phyloP scores from a whole-genome alignment of 2,329 filamentous ascomycete species.

The Exophiala dermatitidis region DNA sequence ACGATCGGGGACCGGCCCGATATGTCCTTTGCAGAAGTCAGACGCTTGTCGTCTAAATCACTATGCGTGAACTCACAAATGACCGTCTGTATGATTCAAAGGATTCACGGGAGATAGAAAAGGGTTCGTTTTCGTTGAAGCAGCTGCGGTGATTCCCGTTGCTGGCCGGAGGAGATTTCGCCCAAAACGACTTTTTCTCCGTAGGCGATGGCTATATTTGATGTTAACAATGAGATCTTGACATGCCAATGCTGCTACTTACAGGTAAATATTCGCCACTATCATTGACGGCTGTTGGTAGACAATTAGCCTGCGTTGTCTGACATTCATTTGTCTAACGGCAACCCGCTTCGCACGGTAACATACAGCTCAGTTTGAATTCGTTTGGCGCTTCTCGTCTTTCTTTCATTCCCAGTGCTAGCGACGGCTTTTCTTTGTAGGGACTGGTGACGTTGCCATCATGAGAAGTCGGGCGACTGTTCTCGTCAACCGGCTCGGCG shows the following conservation, averaged over 20 bases:
- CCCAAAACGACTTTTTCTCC: slow-evolving; percentile 76
- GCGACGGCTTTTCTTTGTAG: slow-evolving; percentile 47
- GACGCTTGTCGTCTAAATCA: slow-evolving; percentile 7
- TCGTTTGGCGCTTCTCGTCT: slow-evolving; percentile 60
- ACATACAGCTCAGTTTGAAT: slow-evolving; percentile 72
- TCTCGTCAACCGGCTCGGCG: slow-evolving; percentile 47
- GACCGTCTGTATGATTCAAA: slow-evolving; percentile 95
- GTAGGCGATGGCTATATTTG: slow-evolving; percentile 67
- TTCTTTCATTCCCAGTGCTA: slow-evolving; percentile 56
- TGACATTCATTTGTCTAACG: background rate
- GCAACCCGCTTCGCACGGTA: background rate
- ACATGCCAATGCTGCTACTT: slow-evolving; percentile 34
- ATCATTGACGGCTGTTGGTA: slow-evolving; percentile 74
- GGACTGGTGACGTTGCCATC: slow-evolving; percentile 33
- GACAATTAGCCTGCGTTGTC: slow-evolving; percentile 28
- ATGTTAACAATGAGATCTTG: background rate
- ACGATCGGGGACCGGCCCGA: slow-evolving; percentile 74
- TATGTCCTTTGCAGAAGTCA: slow-evolving; percentile 61
- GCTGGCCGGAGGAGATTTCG: slow-evolving; percentile 42
- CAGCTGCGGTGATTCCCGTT: slow-evolving; percentile 55
- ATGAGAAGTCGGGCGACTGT: slow-evolving; percentile 40
- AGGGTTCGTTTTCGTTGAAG: slow-evolving; percentile 78
- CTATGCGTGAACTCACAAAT: slow-evolving; percentile 60
- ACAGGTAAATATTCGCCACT: slow-evolving; percentile 91
- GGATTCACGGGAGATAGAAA: slow-evolving; percentile 90